Evolutionary conservation across 805 yeast species (phyloP).

Genomic region (Sugiyamaella lignohabitans): DNA sequence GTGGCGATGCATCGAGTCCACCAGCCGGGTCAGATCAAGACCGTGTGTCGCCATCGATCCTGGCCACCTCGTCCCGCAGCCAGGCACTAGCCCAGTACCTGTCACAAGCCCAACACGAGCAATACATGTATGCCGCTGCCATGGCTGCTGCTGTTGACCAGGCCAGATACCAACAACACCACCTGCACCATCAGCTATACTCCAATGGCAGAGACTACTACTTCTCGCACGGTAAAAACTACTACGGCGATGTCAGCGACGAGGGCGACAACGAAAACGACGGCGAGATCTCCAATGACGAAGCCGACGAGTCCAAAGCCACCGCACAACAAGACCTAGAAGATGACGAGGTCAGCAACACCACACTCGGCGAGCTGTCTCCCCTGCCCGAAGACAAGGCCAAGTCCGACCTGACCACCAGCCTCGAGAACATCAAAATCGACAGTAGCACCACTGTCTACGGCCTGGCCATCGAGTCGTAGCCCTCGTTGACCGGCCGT

Average conservation of each 20-base stretch:
- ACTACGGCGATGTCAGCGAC: conserved; percentile 1
- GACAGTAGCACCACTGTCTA: conserved; percentile 8
- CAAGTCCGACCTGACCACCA: neutral
- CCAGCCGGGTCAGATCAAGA: too few species aligned
- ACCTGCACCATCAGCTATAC: conserved; percentile 4
- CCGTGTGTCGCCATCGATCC: neutral
- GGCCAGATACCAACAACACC: conserved; percentile 6
- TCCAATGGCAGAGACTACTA: neutral
- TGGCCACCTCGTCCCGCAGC: conserved; percentile 44
- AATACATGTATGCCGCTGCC: conserved; percentile 22
- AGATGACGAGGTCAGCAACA: neutral
- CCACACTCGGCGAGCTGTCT: neutral
- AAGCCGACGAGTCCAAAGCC: neutral
- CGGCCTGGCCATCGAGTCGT: conserved; percentile 16
- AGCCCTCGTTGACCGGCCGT: neutral
- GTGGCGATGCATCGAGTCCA: neutral
- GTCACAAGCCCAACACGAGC: conserved; percentile 63
- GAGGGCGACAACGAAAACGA: conserved; percentile 1
- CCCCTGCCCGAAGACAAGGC: neutral
- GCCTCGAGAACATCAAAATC: neutral
- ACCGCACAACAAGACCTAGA: neutral
- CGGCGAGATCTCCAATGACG: neutral
- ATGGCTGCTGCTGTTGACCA: conserved; percentile 20
- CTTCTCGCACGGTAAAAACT: neutral
- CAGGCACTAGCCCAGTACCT: conserved; percentile 74